Conservation (phyloP, 805 yeast species). For the Cyberlindnera bimundalis region DNA sequence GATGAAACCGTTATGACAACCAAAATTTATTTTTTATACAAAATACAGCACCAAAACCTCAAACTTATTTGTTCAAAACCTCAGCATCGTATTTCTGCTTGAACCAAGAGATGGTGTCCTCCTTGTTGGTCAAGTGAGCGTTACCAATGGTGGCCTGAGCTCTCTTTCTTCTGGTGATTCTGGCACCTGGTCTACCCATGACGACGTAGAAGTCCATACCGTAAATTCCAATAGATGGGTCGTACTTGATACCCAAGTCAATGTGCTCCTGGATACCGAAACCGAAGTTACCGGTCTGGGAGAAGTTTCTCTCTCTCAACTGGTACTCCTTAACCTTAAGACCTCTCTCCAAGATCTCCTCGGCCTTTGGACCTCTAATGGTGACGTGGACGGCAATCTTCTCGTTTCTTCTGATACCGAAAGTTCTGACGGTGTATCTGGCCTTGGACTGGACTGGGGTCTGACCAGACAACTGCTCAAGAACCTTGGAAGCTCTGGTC, state of each 20-base stretch:
- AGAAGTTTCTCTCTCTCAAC: conserved; percentile 90
- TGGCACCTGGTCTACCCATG: conserved; percentile 98
- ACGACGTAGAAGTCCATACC: conserved; percentile 99
- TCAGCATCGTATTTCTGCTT: conserved; percentile 99
- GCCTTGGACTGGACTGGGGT: conserved; percentile 99
- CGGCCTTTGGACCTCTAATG: conserved; percentile 99
- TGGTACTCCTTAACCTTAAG: conserved; percentile 99
- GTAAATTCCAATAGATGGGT: conserved; percentile 99
- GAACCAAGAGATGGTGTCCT: conserved; percentile 97
- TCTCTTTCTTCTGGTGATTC: conserved; percentile 99
- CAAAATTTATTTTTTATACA: conserved; percentile 16
- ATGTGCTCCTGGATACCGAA: conserved; percentile 99
- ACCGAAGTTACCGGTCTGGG: conserved; percentile 99
- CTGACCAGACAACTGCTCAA: conserved; percentile 99
- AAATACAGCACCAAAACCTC: conserved; percentile 19
- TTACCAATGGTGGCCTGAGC: conserved; percentile 83
- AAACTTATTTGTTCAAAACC: conserved; percentile 73
- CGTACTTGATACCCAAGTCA: conserved; percentile 99
- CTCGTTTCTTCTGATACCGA: conserved; percentile 99
- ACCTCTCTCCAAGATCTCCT: conserved; percentile 99
- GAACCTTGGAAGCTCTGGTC: conserved; percentile 99
- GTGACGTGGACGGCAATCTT: conserved; percentile 99
- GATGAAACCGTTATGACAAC: conserved; percentile 15
- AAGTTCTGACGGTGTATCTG: conserved; percentile 99
- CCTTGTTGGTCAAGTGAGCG: conserved; percentile 87